Conservation (phyloP, 2,329 filamentous ascomycete genomes). For the Nigrograna mackinnonii region DNA sequence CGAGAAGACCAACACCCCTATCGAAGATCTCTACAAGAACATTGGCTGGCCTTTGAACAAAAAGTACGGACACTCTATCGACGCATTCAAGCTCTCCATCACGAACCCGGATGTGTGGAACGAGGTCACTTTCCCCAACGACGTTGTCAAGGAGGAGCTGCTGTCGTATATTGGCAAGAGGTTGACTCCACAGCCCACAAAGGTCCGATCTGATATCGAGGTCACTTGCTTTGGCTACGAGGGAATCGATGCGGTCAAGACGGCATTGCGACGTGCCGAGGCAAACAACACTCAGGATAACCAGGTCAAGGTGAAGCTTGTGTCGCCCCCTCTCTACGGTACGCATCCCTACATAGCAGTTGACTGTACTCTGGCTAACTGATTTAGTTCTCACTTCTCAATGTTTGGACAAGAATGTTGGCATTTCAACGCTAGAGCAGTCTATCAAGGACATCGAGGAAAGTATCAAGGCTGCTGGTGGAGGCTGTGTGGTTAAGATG, state of each 20-base stretch:
- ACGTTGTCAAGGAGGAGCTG: slow-evolving; percentile 84
- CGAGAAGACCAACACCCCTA: slow-evolving; percentile 93
- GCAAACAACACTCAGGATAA: slow-evolving; percentile 88
- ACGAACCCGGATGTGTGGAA: slow-evolving; percentile 98
- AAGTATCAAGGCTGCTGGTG: slow-evolving; percentile 78
- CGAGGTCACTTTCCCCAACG: slow-evolving; percentile 85
- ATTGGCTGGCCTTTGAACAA: slow-evolving; percentile 98
- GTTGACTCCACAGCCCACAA: slow-evolving; percentile 96
- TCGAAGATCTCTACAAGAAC: slow-evolving; percentile 89
- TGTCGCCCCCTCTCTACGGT: slow-evolving; percentile 90
- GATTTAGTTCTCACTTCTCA: slow-evolving; percentile 80
- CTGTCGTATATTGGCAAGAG: slow-evolving; percentile 96
- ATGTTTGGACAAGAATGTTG: slow-evolving; percentile 87
- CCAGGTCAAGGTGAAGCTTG: slow-evolving; percentile 97
- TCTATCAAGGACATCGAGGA: slow-evolving; percentile 85
- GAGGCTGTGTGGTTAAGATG: slow-evolving; percentile 91
- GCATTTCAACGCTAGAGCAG: slow-evolving; percentile 82
- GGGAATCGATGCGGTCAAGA: slow-evolving; percentile 97
- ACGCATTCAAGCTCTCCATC: slow-evolving; percentile 99
- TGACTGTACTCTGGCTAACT: slow-evolving; percentile 16
- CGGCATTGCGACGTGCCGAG: slow-evolving; percentile 87
- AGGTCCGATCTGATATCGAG: slow-evolving; percentile 96
- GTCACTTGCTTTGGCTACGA: slow-evolving; percentile 73
- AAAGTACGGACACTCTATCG: slow-evolving; percentile 94
- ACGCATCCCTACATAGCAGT: slow-evolving; percentile 7